phyloP scores from a whole-genome alignment of 1,284 basidiomycete species.

The Ceratobasidium sp. region DNA sequence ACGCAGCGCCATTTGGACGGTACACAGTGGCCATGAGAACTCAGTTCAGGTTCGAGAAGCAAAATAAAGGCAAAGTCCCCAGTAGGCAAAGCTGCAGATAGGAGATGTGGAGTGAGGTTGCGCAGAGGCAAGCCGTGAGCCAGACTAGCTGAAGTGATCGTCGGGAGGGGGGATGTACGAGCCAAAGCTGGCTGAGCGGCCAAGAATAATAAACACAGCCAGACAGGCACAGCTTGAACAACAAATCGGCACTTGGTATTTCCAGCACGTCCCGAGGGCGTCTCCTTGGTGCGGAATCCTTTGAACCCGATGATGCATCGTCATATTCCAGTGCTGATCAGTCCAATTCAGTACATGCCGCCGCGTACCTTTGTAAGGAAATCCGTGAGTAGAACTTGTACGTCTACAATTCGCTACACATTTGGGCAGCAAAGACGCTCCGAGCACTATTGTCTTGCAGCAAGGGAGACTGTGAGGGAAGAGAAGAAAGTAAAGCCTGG shows the following conservation, averaged over 20 bases:
- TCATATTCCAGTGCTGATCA: conserved; percentile 2
- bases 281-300: conserved; percentile 31
- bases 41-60: conserved; percentile 11
- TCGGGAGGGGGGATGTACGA: conserved; percentile 4
- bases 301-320: conserved; percentile 27
- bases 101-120: not conserved
- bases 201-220: conserved; percentile 34
- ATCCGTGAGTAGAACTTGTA: not conserved
- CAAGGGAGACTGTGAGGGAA: not conserved
- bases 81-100: not conserved
- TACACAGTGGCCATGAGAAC: conserved; percentile 26
- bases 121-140: not conserved
- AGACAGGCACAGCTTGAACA: conserved; percentile 25
- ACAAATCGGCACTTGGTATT: not conserved
- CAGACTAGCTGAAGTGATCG: conserved; percentile 3
- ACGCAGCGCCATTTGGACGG: conserved; percentile 25
- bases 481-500: not conserved
- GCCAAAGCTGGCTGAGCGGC: not conserved
- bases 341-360: conserved; percentile 20
- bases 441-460: not conserved
- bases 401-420: not conserved
- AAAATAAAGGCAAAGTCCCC: not conserved
- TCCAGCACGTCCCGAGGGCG: conserved; percentile 6
- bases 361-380: conserved; percentile 32
- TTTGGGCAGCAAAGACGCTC: not conserved